phyloP scores from a whole-genome alignment of 345 rosid genomes.

The Toxicodendron radicans region DNA sequence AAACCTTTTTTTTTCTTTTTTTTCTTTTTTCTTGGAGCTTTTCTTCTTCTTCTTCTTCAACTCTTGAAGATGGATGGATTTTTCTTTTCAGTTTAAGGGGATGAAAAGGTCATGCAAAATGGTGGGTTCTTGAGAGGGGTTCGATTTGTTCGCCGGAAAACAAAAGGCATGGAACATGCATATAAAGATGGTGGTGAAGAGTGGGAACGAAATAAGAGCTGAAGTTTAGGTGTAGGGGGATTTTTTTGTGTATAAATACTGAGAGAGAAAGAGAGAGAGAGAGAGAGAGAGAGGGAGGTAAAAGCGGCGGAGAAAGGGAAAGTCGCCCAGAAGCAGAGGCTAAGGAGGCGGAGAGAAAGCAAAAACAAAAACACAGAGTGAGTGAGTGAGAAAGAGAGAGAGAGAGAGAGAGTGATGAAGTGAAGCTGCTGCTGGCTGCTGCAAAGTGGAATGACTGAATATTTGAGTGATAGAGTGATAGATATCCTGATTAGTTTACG shows the following conservation, averaged over 20 bases:
- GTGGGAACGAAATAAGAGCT: conserved; percentile 18
- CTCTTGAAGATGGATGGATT: conserved; percentile 7
- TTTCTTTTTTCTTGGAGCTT: conserved; percentile 17
- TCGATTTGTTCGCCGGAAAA: conserved; percentile 40
- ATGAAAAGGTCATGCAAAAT: neutral
- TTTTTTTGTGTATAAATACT: no score
- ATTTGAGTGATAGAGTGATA: no score
- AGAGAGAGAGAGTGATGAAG: conserved; percentile 8
- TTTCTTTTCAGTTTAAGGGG: neutral
- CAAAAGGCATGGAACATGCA: conserved; percentile 43
- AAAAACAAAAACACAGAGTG: conserved; percentile 1
- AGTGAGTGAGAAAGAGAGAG: conserved; percentile 9
- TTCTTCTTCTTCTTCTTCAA: no score
- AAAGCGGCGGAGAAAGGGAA: conserved; percentile 35
- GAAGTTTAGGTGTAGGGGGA: conserved; percentile 7
- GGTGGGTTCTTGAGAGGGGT: neutral
- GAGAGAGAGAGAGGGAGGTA: neutral
- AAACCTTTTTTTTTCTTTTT: conserved; percentile 36
- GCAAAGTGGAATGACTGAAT: conserved; percentile 9
- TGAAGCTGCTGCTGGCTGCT: neutral
- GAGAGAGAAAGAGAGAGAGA: conserved; percentile 6
- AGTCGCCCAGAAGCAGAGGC: conserved; percentile 79
- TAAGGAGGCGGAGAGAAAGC: conserved; percentile 81
- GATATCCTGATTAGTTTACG: no score
- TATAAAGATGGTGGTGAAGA: conserved; percentile 59